Evolutionary conservation across 495 filamentous ascomycete genomes (phyloP).

Genomic region (Geoglossum glabrum): DNA sequence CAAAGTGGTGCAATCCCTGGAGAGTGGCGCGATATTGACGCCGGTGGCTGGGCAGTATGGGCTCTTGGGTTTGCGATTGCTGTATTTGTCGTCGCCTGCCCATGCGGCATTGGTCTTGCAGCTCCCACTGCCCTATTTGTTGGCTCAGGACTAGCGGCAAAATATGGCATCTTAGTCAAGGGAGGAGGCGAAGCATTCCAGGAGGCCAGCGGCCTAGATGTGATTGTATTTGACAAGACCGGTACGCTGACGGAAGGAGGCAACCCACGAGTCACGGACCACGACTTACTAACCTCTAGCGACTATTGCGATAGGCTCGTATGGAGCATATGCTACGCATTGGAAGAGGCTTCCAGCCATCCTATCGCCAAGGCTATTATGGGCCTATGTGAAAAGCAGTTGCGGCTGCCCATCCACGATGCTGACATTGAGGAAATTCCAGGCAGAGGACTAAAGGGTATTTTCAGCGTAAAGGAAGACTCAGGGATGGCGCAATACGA

Average conservation of each 20-base stretch:
- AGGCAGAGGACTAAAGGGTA: conserved; percentile 63
- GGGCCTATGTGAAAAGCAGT: conserved; percentile 34
- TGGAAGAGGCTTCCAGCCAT: conserved; percentile 75
- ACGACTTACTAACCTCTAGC: conserved; percentile 31
- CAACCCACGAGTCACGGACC: conserved; percentile 58
- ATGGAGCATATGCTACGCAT: conserved; percentile 35
- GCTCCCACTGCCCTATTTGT: conserved; percentile 90
- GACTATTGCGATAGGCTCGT: conserved; percentile 18
- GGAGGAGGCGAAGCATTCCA: conserved; percentile 95
- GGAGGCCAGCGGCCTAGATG: conserved; percentile 69
- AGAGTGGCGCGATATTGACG: conserved; percentile 41
- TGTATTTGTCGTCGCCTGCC: conserved; percentile 89
- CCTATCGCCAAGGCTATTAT: conserved; percentile 73
- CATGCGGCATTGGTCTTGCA: conserved; percentile 79
- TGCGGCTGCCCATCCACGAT: conserved; percentile 17
- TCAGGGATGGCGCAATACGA: conserved; percentile 25
- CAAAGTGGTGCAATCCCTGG: conserved; percentile 41
- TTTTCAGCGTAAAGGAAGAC: conserved; percentile 22
- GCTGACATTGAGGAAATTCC: conserved; percentile 49
- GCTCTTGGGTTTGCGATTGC: conserved; percentile 82
- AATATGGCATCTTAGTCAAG: conserved; percentile 76
- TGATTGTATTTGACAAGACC: conserved; percentile 91
- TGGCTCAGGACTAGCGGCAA: conserved; percentile 70
- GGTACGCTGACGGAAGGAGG: conserved; percentile 79
- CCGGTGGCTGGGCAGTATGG: conserved; percentile 72